Evolutionary conservation across 805 yeast genomes (phyloP).

Genomic region (Ogataea angusta): DNA sequence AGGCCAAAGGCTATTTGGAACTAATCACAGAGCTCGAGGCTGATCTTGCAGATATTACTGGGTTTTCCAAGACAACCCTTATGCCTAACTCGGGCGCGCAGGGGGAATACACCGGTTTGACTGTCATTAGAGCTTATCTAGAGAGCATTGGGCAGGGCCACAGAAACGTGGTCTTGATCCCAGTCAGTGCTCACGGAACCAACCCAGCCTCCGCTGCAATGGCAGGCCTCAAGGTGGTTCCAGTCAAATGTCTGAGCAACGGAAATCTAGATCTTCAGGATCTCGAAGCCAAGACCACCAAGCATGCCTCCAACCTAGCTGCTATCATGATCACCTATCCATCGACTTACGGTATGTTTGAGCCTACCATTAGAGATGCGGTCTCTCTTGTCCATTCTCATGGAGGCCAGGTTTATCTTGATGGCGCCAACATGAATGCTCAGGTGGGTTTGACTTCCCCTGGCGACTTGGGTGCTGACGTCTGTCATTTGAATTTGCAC

Average conservation of each 20-base stretch:
- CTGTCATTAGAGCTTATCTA: constrained; percentile 78
- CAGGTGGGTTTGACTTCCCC: constrained; percentile 97
- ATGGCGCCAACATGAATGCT: constrained; percentile 99
- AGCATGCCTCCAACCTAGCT: constrained; percentile 69
- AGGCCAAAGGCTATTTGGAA: constrained; percentile 83
- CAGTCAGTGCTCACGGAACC: constrained; percentile 97
- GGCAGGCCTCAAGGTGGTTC: constrained; percentile 92
- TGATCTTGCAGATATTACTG: constrained; percentile 89
- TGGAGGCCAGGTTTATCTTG: constrained; percentile 96
- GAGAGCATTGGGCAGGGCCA: constrained; percentile 64
- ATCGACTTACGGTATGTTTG: constrained; percentile 94
- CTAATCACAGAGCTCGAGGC: constrained; percentile 71
- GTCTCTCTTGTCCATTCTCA: constrained; percentile 77
- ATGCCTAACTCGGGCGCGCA: constrained; percentile 99
- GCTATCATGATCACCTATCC: constrained; percentile 97
- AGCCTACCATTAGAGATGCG: constrained; percentile 83
- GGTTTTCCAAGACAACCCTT: constrained; percentile 83
- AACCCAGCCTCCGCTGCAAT: constrained; percentile 98
- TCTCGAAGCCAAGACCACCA: constrained; percentile 65
- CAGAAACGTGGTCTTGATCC: constrained; percentile 87
- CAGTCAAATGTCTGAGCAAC: constrained; percentile 79
- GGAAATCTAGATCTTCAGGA: constrained; percentile 87
- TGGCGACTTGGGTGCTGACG: constrained; percentile 97
- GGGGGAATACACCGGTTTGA: constrained; percentile 94
- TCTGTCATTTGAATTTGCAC: constrained; percentile 94